Conservation (phyloP, 2,329 filamentous ascomycete genomes). For the Hirsutella thompsonii region DNA sequence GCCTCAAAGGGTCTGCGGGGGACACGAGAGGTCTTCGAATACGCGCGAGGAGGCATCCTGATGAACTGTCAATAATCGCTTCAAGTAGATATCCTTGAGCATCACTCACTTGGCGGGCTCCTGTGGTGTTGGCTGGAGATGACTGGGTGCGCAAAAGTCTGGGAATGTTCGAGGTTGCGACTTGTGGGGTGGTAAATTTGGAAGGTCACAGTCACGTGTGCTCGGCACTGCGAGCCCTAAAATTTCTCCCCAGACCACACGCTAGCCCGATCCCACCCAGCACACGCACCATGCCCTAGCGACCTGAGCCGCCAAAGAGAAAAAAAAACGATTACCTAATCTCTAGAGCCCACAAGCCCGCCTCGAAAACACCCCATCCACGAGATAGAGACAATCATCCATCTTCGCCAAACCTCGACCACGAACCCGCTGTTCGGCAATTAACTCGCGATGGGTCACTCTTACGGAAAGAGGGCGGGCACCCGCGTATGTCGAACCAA, state of each 20-base stretch:
- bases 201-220: constrained; percentile 15
- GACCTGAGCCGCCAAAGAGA: constrained; percentile 1
- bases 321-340: constrained; percentile 25
- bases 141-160: constrained; percentile 16
- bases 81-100: constrained; percentile 4
- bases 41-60: constrained; percentile 44
- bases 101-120: constrained; percentile 27
- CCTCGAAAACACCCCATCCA: constrained; percentile 25
- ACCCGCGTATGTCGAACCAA: constrained; percentile 54
- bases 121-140: constrained; percentile 21
- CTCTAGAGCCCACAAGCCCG: constrained; percentile 21
- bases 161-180: constrained; percentile 19
- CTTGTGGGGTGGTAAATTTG: constrained; percentile 22
- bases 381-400: constrained; percentile 17
- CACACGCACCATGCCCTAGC: constrained; percentile 19
- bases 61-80: constrained; percentile 10
- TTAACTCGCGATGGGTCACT: constrained; percentile 69
- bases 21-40: constrained; percentile 99
- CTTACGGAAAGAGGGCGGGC: constrained; percentile 74
- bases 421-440: constrained; percentile 22
- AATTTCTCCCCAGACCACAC: background rate
- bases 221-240: constrained; percentile 18
- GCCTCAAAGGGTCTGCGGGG: constrained; percentile 97
- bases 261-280: background rate
- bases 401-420: constrained; percentile 28